Evolutionary conservation across 2,329 filamentous ascomycete genomes (phyloP).

Genomic region (Colletotrichum neosansevieriae): DNA sequence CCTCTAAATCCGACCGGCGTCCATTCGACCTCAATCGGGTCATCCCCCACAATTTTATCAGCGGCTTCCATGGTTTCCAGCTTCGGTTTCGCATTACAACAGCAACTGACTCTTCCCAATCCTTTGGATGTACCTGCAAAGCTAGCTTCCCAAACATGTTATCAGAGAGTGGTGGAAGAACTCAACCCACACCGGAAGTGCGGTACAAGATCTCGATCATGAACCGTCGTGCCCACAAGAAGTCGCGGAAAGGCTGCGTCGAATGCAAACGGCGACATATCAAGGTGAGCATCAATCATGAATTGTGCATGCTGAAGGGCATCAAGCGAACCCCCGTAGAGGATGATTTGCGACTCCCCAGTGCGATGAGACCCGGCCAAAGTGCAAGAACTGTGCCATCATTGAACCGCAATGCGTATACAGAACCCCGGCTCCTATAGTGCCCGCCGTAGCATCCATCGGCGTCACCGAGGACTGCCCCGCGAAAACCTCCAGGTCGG

Average conservation of each 20-base stretch:
- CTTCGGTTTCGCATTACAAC: conserved; percentile 8
- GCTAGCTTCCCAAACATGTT: background rate
- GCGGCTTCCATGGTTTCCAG: too few species aligned
- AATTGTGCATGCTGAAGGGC: too few species aligned
- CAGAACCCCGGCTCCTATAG: background rate
- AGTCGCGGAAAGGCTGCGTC: conserved; percentile 45
- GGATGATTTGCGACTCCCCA: conserved; percentile 19
- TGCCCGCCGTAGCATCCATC: too few species aligned
- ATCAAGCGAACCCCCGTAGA: too few species aligned
- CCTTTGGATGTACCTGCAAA: background rate
- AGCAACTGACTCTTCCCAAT: background rate
- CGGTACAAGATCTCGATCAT: background rate
- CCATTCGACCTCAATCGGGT: too few species aligned
- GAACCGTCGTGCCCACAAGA: conserved; percentile 44
- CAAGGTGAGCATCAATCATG: conserved; percentile 43
- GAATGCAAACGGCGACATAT: too few species aligned
- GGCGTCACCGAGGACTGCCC: too few species aligned
- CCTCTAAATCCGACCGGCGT: too few species aligned
- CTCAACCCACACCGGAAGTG: background rate
- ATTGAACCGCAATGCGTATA: conserved; percentile 46
- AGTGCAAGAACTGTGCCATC: conserved; percentile 46
- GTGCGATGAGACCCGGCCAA: conserved; percentile 48
- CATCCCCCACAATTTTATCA: too few species aligned
- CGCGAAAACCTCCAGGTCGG: too few species aligned
- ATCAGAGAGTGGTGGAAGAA: background rate